phyloP scores from a whole-genome alignment of 768 basidiomycete genomes.

The Dioszegia crocea region DNA sequence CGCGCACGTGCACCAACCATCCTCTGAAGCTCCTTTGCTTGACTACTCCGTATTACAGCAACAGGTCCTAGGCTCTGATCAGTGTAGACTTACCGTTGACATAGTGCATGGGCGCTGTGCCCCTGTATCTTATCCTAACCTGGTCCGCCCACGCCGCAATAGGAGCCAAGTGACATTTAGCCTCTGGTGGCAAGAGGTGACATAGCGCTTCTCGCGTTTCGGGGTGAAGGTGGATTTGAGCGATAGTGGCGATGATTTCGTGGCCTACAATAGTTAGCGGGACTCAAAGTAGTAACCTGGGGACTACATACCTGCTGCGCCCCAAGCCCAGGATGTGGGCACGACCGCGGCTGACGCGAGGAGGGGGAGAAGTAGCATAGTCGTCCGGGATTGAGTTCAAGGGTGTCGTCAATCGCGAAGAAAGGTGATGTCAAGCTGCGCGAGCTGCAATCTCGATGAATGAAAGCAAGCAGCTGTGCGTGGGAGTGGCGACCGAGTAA shows the following conservation, averaged over 20 bases:
- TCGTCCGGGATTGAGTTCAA: not conserved
- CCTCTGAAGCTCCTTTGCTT: no score
- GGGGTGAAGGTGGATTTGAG: slow-evolving; percentile 83
- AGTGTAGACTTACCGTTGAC: slow-evolving; percentile 38
- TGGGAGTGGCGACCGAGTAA: no score
- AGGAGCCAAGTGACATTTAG: slow-evolving; percentile 71
- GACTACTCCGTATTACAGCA: no score
- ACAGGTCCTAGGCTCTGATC: no score
- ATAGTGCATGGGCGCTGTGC: slow-evolving; percentile 48
- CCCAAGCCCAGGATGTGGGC: slow-evolving; percentile 41
- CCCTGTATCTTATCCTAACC: slow-evolving; percentile 53
- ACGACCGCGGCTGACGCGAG: not conserved
- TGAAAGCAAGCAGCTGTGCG: no score
- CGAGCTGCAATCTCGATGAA: no score
- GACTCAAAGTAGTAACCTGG: no score
- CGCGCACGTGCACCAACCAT: no score
- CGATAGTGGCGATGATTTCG: slow-evolving; percentile 88
- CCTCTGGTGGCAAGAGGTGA: slow-evolving; percentile 59
- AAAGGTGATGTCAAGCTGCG: no score
- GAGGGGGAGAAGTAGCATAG: not conserved
- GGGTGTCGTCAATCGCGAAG: no score
- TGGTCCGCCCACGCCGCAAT: slow-evolving; percentile 87
- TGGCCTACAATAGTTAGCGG: slow-evolving; percentile 60
- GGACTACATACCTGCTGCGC: slow-evolving; percentile 45
- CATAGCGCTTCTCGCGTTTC: slow-evolving; percentile 64